Conservation (phyloP, 2,329 filamentous ascomycete species). For the Capronia coronata region DNA sequence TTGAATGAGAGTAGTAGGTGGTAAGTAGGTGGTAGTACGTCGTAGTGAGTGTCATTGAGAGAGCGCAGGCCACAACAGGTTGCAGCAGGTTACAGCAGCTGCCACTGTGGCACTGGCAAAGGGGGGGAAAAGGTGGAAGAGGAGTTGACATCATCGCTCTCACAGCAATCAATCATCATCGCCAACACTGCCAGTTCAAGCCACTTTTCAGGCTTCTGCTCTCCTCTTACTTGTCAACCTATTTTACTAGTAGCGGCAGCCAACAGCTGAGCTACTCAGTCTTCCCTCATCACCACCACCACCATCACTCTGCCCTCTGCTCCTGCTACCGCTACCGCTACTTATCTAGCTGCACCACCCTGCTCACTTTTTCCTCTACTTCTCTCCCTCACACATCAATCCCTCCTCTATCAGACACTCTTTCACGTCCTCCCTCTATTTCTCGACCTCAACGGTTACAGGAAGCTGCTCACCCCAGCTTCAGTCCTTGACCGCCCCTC, state of each 20-base stretch:
- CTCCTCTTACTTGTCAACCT: not conserved
- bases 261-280: not conserved
- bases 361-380: not conserved
- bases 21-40: too few species aligned
- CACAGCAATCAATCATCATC: not conserved
- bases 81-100: not conserved
- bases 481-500: constrained; percentile 20
- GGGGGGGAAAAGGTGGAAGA: too few species aligned
- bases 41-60: too few species aligned
- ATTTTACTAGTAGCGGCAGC: not conserved
- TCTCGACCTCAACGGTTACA: not conserved
- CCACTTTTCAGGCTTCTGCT: constrained; percentile 1
- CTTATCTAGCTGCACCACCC: not conserved
- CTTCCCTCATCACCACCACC: not conserved
- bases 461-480: not conserved
- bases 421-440: not conserved
- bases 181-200: not conserved
- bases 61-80: not conserved
- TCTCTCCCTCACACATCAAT: not conserved
- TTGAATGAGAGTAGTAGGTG: too few species aligned
- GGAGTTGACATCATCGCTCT: constrained; percentile 14
- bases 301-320: too few species aligned
- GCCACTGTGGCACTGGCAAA: not conserved
- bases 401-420: not conserved
- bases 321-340: not conserved